A percentile compares a stretch with the other conserved stretches of the same genome.
phyloP scores from a whole-genome alignment of 2,329 filamentous ascomycete species.

The Ceratocystis destructans region DNA sequence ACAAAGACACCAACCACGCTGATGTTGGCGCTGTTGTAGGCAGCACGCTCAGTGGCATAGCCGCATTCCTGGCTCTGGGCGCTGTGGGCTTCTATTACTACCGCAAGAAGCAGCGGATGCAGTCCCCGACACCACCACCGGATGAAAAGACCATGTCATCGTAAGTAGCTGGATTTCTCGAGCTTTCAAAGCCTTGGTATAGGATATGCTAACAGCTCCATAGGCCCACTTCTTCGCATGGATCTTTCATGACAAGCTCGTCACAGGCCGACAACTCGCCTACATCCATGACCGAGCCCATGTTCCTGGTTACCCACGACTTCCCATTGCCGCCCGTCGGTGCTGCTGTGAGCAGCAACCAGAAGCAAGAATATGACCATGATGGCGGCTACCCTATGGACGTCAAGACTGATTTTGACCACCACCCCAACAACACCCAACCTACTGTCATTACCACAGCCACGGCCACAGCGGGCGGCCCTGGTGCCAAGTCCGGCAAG shows the following conservation, averaged over 20 bases:
- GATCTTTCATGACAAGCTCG: constrained; percentile 20
- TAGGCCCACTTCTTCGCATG: constrained; percentile 24
- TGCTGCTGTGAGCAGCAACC: constrained; percentile 13
- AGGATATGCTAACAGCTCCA: constrained; percentile 22
- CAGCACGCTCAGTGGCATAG: constrained; percentile 39
- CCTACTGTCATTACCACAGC: constrained; percentile 17
- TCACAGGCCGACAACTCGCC: constrained; percentile 22
- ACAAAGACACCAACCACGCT: constrained; percentile 21
- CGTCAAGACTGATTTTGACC: background rate
- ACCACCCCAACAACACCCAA: background rate
- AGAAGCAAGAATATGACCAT: background rate
- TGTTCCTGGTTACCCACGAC: constrained; percentile 19
- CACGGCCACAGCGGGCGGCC: constrained; percentile 11
- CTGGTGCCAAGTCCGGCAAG: background rate
- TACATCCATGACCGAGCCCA: constrained; percentile 20
- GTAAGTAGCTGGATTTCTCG: constrained; percentile 7
- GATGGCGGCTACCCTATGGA: background rate
- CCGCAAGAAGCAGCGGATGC: constrained; percentile 32
- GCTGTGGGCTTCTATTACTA: constrained; percentile 33
- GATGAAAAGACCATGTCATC: background rate
- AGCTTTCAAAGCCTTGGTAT: too few species aligned
- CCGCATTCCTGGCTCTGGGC: constrained; percentile 31
- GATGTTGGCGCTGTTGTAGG: constrained; percentile 40
- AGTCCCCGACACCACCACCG: constrained; percentile 23
- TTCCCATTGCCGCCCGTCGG: constrained; percentile 19